These are phyloP conservation scores for Centella asiatica DNA, from an alignment of 129 eudicot species.

Conservation along the genomic window DNA sequence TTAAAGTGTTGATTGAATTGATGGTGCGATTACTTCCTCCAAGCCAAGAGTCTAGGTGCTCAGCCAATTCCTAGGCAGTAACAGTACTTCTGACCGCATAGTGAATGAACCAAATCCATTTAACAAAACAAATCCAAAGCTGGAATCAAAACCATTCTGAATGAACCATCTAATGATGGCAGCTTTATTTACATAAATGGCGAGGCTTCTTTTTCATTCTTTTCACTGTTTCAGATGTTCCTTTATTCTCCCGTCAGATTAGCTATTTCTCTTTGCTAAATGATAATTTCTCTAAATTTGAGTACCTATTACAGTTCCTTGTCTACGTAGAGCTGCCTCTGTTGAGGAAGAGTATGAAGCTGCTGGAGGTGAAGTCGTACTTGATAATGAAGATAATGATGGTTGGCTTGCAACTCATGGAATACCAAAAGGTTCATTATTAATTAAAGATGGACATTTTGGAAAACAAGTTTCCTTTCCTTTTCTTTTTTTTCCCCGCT, in stretches of 20 bases:
- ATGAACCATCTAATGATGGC: not conserved
- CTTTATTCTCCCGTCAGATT: not conserved
- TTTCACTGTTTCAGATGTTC: not conserved
- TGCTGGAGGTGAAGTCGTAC: conserved; percentile 91
- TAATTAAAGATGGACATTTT: not conserved
- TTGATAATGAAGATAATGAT: conserved; percentile 81
- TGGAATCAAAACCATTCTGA: not conserved
- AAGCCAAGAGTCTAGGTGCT: no score
- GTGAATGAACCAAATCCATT: not conserved
- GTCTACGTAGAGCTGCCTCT: conserved; percentile 87
- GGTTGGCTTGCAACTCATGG: conserved; percentile 99
- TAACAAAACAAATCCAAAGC: not conserved
- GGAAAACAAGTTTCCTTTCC: not conserved
- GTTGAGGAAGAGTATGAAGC: conserved; percentile 95
- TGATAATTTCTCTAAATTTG: not conserved
- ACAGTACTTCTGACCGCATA: no score
- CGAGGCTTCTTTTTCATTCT: not conserved
- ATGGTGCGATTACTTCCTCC: no score
- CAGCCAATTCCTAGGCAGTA: no score
- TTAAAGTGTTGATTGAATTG: no score
- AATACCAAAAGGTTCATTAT: conserved; percentile 66
- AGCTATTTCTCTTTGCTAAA: not conserved
- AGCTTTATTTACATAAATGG: not conserved
- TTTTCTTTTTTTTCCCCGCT: no score
- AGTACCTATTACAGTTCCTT: conserved; percentile 51